These are phyloP conservation scores for Candida nemodendra DNA, from an alignment of 805 yeast genomes.

Conservation along the genomic window DNA sequence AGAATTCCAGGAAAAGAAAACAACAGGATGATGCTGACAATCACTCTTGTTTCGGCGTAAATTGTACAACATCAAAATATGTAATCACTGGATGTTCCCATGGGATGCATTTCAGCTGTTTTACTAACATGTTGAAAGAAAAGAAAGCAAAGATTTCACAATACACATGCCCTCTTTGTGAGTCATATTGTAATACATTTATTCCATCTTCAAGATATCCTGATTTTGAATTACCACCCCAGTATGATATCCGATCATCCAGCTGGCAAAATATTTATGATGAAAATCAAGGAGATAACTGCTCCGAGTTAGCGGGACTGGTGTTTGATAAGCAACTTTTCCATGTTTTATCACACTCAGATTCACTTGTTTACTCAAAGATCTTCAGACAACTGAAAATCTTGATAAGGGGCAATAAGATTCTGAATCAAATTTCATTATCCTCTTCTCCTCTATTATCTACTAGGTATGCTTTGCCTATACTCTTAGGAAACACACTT, in stretches of 20 bases:
- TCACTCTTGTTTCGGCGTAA: slow-evolving; percentile 28
- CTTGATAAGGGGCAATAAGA: slow-evolving; percentile 16
- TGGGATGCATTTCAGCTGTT: slow-evolving; percentile 50
- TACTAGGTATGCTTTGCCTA: slow-evolving; percentile 20
- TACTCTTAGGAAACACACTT: slow-evolving; percentile 46
- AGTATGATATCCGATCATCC: slow-evolving; percentile 12
- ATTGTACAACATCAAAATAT: slow-evolving; percentile 29
- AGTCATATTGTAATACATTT: slow-evolving; percentile 42
- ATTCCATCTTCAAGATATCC: slow-evolving; percentile 42
- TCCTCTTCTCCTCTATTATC: slow-evolving; percentile 9
- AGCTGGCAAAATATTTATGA: slow-evolving; percentile 25
- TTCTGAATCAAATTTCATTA: slow-evolving; percentile 14
- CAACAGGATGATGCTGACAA: slow-evolving; percentile 25
- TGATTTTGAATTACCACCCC: slow-evolving; percentile 24
- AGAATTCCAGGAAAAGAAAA: slow-evolving; percentile 11
- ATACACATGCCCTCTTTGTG: slow-evolving; percentile 52
- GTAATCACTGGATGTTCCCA: slow-evolving; percentile 51
- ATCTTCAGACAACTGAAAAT: slow-evolving; percentile 25
- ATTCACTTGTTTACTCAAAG: slow-evolving; percentile 12
- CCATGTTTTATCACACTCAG: slow-evolving; percentile 23
- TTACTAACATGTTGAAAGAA: slow-evolving; percentile 30
- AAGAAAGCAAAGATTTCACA: slow-evolving; percentile 16
- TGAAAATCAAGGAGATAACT: slow-evolving; percentile 31
- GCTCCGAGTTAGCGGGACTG: slow-evolving; percentile 23
- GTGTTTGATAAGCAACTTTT: slow-evolving; percentile 31